These are phyloP conservation scores for Vigna hirtella DNA, from an alignment of 306 rosid species.

Conservation along the genomic window DNA sequence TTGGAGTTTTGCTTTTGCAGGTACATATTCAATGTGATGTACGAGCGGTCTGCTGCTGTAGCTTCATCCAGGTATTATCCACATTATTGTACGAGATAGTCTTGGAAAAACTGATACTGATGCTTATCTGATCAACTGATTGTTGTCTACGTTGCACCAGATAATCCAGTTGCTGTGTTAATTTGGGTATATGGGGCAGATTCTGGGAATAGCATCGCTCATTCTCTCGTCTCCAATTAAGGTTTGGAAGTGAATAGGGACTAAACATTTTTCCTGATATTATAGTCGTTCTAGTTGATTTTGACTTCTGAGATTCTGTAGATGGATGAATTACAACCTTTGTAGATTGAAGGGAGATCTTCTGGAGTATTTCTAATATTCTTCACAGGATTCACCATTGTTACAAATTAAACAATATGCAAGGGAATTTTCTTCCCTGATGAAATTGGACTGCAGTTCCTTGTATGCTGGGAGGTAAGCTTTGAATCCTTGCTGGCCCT, in stretches of 20 bases:
- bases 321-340: conserved; percentile 27
- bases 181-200: conserved; percentile 17
- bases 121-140: conserved; percentile 19
- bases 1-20: conserved; percentile 51
- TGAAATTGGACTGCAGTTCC: conserved; percentile 22
- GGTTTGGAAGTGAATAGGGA: conserved; percentile 20
- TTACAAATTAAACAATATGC: neutral
- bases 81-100: conserved; percentile 23
- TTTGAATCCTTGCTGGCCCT: conserved; percentile 22
- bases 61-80: conserved; percentile 42
- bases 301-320: conserved; percentile 41
- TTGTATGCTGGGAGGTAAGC: conserved; percentile 38
- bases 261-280: conserved; percentile 31
- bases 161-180: conserved; percentile 32
- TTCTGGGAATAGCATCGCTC: conserved; percentile 37
- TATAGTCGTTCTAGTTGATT: conserved; percentile 37
- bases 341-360: conserved; percentile 31
- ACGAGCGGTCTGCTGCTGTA: conserved; percentile 38
- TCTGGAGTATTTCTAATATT: conserved; percentile 34
- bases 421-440: conserved; percentile 20
- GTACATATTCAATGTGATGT: conserved; percentile 38
- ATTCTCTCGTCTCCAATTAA: neutral
- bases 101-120: neutral
- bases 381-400: conserved; percentile 19
- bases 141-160: conserved; percentile 30